Base-by-base conservation (phyloP, 352 stramenopile species). In the Pythium folliculosum region DNA sequence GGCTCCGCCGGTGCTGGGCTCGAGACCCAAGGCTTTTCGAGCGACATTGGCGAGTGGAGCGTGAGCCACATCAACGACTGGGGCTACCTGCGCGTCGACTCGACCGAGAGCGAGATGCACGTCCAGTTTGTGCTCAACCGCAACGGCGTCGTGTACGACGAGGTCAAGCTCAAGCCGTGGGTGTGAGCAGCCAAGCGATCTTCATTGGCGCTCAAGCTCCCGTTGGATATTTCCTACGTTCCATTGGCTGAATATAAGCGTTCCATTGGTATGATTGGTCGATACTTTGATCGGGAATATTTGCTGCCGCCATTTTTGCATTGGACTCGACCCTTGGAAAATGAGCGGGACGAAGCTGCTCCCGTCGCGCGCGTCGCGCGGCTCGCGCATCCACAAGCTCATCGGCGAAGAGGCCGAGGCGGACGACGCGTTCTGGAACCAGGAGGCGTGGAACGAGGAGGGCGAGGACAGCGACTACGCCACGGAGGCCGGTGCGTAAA, bases 381-480 rank as follows among this genome's bases (percentile, higher is more conserved):
- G 88, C 23, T 81, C 75, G 43, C 85, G 89, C 56, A 96, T 97
- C 67, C 73, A 80, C 58, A 90, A 93, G 65, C 85, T 97, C 25
- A 77, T 95, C 8, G 90, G 90, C 17, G 90, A 96, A 58, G 90
- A 92, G 19, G 88, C 88, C 7, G 90, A 97, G 63, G 88, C 88
- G 0, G 90, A 97, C 57, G 85, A 90, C 53, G 82, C 84, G 21
- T 97, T 97, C 70, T 97, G 90, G 90, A 78, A 80, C 12, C 89
- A 97, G 75, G 70, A 82, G 8, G 90, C 84, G 22, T 97, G 90
- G 90, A 75, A 83, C 37, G 90, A 96, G 60, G 85, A 92, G 30
- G 89, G 73, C 25, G 83, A 95, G 49, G 85, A 93, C 71, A 88
- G 84, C 14, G 90, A 97, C 67, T 97, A 96, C 75, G 90, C 82